Base-by-base conservation (phyloP, 352 stramenopile species). In the Peronospora farinosa region DNA sequence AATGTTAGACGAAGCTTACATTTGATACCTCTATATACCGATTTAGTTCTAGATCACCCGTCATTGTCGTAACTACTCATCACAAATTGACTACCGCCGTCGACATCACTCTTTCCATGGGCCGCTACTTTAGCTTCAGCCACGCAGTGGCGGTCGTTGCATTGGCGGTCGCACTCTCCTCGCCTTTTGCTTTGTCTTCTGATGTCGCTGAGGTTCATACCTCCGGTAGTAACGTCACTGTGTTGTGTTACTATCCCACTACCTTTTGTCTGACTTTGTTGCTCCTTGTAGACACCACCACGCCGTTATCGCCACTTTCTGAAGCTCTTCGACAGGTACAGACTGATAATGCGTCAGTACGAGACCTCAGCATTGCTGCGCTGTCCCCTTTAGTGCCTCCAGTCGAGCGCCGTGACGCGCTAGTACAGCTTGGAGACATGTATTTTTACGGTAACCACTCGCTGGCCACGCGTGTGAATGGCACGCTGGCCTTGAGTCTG, bases 361-460 rank as follows among this genome's bases (percentile, higher is more conserved):
- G 62, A 10, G 62, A 72, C 15, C 72, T 86, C 7, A 80, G 72
- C 7, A 58, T 71, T 40, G 64, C 61, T 13, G 78, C 67, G 56
- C 62, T 72, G 5, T 74, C 58, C 2, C 55, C 47, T 7, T 38
- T 63, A 3, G 60, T 72, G 4, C 35, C 67, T 11, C 47, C 49
- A 1, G 33, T 46, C 4, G 68, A 67, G 31, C 72, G 74, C 10
- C 75, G 72, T 8, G 67, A 69, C 15, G 79, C 76, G 47, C 66
- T 90, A 43, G 75, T 84, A 50, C 70, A 84, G 53, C 62, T 90
- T 13, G 79, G 74, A 40, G 69, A 86, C 54, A 73, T 81, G 46
- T 88, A 84, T 32, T 90, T 90, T 51, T 90, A 90, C 52, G 71
- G 79, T 47, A 86, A 88, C 58, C 66, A 66, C 47, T 83, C 78